Percentiles rank a stretch among this genome's conserved stretches.
Evolutionary conservation across 2,329 filamentous ascomycete genomes (phyloP).

Genomic region (Nigrospora osmanthi): DNA sequence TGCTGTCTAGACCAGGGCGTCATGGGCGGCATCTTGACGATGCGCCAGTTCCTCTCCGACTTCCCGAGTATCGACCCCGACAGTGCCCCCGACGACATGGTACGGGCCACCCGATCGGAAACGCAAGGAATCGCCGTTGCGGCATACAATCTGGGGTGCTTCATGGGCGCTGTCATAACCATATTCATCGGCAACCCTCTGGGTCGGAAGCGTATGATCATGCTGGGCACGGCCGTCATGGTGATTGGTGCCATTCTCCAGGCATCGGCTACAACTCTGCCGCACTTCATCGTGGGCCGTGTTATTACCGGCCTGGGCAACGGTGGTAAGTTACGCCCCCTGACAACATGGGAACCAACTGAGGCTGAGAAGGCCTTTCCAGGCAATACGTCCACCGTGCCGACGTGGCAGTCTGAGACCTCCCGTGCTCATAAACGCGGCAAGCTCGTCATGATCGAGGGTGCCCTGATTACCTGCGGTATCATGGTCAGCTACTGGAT

Average conservation of each 20-base stretch:
- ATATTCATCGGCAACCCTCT: constrained; percentile 46
- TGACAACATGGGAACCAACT: too few relatives aligned
- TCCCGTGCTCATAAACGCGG: constrained; percentile 49
- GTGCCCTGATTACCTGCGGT: constrained; percentile 47
- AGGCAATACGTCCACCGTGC: constrained; percentile 36
- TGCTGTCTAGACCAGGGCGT: constrained; percentile 61
- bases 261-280: constrained; percentile 31
- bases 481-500: constrained; percentile 55
- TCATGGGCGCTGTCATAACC: constrained; percentile 37
- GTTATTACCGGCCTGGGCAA: constrained; percentile 36
- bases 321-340: constrained; percentile 9
- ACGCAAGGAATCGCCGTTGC: constrained; percentile 47
- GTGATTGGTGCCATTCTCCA: constrained; percentile 43
- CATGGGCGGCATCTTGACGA: constrained; percentile 67
- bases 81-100: constrained; percentile 17
- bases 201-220: constrained; percentile 48
- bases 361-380: too few relatives aligned
- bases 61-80: constrained; percentile 48
- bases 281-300: constrained; percentile 49
- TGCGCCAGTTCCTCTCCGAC: constrained; percentile 48
- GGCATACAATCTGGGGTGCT: constrained; percentile 53
- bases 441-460: constrained; percentile 55
- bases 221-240: constrained; percentile 50
- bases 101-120: constrained; percentile 35
- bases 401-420: constrained; percentile 55